These are phyloP conservation scores for Polyplosphaeria fusca DNA, from an alignment of 495 filamentous ascomycete species.

Conservation along the genomic window DNA sequence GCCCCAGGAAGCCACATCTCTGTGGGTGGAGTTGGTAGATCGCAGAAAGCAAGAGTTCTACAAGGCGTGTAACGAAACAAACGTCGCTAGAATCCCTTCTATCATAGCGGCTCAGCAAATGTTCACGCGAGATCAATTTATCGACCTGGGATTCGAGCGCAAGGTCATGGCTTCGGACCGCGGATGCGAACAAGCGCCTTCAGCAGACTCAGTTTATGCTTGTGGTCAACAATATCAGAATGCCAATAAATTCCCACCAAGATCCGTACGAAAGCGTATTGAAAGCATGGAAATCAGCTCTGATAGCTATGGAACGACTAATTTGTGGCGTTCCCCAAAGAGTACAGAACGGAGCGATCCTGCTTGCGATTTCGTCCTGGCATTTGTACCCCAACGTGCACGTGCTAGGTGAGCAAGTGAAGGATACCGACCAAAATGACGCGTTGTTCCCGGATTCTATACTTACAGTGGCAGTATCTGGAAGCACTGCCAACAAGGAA, in stretches of 20 bases:
- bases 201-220: background rate
- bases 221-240: background rate
- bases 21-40: background rate
- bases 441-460: background rate
- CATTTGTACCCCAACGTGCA: background rate
- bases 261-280: background rate
- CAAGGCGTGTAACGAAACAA: background rate
- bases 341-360: background rate
- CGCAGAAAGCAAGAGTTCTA: background rate
- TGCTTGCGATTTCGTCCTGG: background rate
- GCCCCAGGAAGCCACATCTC: background rate
- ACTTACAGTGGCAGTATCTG: background rate
- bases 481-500: background rate
- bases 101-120: background rate
- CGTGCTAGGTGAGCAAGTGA: background rate
- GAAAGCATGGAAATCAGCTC: background rate
- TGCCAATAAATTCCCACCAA: background rate
- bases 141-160: background rate
- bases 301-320: background rate
- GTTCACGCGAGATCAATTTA: too few species aligned
- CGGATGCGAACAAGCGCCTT: background rate
- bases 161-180: background rate
- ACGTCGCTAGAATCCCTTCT: background rate
- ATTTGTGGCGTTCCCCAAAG: background rate
- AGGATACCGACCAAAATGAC: background rate